phyloP scores from a whole-genome alignment of 1,284 basidiomycete species.

The Microbotryum saponariae region DNA sequence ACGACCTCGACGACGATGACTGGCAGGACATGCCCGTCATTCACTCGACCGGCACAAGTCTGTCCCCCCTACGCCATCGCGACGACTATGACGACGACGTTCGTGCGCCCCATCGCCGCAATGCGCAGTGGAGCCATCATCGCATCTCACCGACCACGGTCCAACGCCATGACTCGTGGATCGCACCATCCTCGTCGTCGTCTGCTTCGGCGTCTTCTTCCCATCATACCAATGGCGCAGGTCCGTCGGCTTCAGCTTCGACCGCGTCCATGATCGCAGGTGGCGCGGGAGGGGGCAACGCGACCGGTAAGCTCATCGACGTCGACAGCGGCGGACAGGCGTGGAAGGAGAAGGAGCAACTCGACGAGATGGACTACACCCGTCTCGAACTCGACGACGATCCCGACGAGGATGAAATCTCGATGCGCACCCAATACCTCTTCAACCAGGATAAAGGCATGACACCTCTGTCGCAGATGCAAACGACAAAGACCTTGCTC shows the following conservation, averaged over 20 bases:
- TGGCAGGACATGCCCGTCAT: slow-evolving; percentile 79
- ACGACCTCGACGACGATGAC: slow-evolving; percentile 33
- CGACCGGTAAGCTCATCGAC: slow-evolving; percentile 69
- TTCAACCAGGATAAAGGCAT: slow-evolving; percentile 95
- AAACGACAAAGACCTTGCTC: slow-evolving; percentile 85
- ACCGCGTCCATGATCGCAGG: slow-evolving; percentile 42
- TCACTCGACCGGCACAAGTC: slow-evolving; percentile 33
- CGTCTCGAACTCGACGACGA: slow-evolving; percentile 69
- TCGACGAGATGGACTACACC: slow-evolving; percentile 66
- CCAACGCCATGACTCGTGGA: neutral
- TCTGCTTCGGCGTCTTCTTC: no score
- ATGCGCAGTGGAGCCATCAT: no score
- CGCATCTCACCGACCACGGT: no score
- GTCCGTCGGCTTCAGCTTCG: neutral
- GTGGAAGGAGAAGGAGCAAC: slow-evolving; percentile 57
- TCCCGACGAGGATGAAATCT: slow-evolving; percentile 65
- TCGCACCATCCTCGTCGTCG: slow-evolving; percentile 1
- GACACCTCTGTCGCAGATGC: slow-evolving; percentile 97
- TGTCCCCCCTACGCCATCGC: slow-evolving; percentile 40
- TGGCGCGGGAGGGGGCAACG: slow-evolving; percentile 49
- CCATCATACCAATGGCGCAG: neutral
- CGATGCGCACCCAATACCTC: slow-evolving; percentile 79
- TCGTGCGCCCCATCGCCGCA: no score
- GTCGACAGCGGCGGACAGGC: slow-evolving; percentile 63
- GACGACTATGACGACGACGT: slow-evolving; percentile 69